A percentile compares a stretch with the other conserved stretches of the same genome.
phyloP scores from a whole-genome alignment of 805 yeast species.

The Jamesozyma lodderae region DNA sequence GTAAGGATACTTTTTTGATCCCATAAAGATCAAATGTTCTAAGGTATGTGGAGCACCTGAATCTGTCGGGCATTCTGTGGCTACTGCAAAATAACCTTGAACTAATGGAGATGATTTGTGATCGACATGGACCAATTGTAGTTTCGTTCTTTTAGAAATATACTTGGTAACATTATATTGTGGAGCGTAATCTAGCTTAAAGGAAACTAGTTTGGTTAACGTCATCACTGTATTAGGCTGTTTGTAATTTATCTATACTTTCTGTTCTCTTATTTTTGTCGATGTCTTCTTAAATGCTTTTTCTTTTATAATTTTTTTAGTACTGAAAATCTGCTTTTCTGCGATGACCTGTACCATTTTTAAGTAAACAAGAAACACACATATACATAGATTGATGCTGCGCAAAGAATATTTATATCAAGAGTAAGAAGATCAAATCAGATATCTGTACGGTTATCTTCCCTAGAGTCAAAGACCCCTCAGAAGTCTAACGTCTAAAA shows the following conservation, averaged over 20 bases:
- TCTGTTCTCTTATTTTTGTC: too few species aligned
- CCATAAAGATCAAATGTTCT: conserved; percentile 93
- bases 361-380: too few species aligned
- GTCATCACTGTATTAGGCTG: conserved; percentile 12
- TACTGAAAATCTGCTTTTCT: not conserved
- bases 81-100: conserved; percentile 91
- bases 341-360: too few species aligned
- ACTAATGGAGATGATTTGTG: conserved; percentile 76
- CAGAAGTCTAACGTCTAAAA: conserved; percentile 35
- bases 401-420: too few species aligned
- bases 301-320: not conserved
- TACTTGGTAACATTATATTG: conserved; percentile 57
- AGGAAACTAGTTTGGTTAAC: conserved; percentile 39
- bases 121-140: conserved; percentile 66
- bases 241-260: not conserved
- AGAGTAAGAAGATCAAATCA: too few species aligned
- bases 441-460: conserved; percentile 27
- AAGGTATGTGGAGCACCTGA: conserved; percentile 93
- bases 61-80: conserved; percentile 81
- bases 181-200: conserved; percentile 70
- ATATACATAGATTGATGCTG: too few species aligned
- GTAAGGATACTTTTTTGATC: conserved; percentile 79
- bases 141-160: conserved; percentile 71
- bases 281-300: too few species aligned
- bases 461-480: conserved; percentile 14